These are phyloP conservation scores for Aspergillus hancockii DNA, from an alignment of 495 filamentous ascomycete genomes.

Conservation along the genomic window DNA sequence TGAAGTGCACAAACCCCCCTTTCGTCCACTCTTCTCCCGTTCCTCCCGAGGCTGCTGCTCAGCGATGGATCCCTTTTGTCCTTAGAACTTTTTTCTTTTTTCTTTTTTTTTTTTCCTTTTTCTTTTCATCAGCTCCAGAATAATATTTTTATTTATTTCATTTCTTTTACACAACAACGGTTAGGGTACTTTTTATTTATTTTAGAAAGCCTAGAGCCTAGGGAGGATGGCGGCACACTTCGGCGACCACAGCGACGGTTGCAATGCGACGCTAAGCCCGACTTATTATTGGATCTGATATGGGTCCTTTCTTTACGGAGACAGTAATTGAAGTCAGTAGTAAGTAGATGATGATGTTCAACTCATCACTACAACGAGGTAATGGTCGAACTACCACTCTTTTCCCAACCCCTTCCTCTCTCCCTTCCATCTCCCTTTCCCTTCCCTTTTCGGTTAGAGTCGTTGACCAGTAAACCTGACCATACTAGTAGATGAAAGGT, in stretches of 20 bases:
- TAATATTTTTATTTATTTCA: not conserved
- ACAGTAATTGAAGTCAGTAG: conserved; percentile 15
- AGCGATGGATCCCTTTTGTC: conserved; percentile 21
- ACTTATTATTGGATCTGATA: conserved; percentile 45
- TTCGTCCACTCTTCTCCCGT: conserved; percentile 23
- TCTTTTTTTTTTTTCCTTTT: conserved; percentile 16
- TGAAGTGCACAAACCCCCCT: conserved; percentile 31
- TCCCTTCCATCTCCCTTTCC: conserved; percentile 11
- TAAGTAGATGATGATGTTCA: conserved; percentile 4
- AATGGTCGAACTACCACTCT: conserved; percentile 24
- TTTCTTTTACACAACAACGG: not conserved
- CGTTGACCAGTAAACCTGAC: not conserved
- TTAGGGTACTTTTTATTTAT: too few species aligned
- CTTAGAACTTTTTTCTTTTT: not conserved
- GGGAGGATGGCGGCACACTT: conserved; percentile 17
- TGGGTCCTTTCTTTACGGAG: conserved; percentile 31
- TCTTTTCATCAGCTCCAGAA: not conserved
- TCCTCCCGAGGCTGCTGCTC: conserved; percentile 29
- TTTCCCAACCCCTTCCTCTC: conserved; percentile 17
- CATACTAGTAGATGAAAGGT: not conserved
- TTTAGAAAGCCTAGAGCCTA: conserved; percentile 6
- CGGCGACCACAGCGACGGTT: conserved; percentile 31
- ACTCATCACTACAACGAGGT: conserved; percentile 23
- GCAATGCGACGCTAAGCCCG: conserved; percentile 39
- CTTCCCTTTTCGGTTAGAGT: conserved; percentile 14